Percentiles rank a stretch among this genome's conserved stretches.
These are phyloP conservation scores for Inosperma sp. DNA, from an alignment of 768 basidiomycete species.

Conservation along the genomic window DNA sequence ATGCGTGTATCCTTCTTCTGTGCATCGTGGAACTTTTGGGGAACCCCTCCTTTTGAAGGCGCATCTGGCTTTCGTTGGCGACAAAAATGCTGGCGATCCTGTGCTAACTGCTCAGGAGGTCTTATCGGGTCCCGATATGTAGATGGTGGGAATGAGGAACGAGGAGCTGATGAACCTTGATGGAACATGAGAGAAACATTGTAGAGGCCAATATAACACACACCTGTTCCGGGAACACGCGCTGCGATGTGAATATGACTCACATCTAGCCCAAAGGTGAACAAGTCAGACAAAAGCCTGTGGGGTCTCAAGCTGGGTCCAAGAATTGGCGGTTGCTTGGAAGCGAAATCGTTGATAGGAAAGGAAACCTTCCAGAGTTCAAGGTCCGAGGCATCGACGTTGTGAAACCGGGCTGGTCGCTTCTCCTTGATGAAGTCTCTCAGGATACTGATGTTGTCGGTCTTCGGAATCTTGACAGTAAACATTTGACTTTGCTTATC, in stretches of 20 bases:
- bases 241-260: constrained; percentile 8
- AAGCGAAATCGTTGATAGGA: too few species aligned
- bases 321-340: not conserved
- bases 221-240: constrained; percentile 4
- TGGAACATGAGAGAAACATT: constrained; percentile 6
- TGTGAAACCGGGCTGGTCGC: too few species aligned
- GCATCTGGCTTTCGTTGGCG: constrained; percentile 2
- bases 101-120: constrained; percentile 1
- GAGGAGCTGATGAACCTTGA: constrained; percentile 11
- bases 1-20: constrained; percentile 6
- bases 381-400: too few species aligned
- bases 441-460: too few species aligned
- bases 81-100: not conserved
- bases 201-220: constrained; percentile 5
- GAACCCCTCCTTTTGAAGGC: constrained; percentile 1
- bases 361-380: too few species aligned
- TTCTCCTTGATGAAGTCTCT: too few species aligned
- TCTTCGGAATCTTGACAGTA: too few species aligned
- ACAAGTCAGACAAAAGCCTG: constrained; percentile 1
- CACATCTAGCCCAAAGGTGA: constrained; percentile 5
- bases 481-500: too few species aligned
- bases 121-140: not conserved
- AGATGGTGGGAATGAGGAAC: constrained; percentile 7
- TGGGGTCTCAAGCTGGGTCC: constrained; percentile 6
- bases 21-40: constrained; percentile 3